Conservation (phyloP, 805 yeast species). For the Kregervanrija pseudodelftensis region DNA sequence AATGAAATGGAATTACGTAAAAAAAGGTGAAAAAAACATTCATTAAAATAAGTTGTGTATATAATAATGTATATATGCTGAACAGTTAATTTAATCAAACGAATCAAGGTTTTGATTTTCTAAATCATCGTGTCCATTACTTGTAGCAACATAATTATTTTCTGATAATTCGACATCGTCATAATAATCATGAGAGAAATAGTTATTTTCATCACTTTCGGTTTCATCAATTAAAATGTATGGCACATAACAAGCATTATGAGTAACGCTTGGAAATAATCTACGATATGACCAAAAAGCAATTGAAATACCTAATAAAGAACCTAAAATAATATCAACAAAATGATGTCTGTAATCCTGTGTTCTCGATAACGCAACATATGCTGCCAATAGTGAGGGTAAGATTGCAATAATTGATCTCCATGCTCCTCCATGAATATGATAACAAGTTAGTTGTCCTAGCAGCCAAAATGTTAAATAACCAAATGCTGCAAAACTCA, state of each 20-base stretch:
- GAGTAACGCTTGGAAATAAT: slow-evolving; percentile 37
- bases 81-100: background rate
- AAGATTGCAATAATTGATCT: slow-evolving; percentile 43
- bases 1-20: slow-evolving; percentile 15
- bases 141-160: slow-evolving; percentile 8
- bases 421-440: slow-evolving; percentile 49
- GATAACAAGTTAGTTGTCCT: slow-evolving; percentile 47
- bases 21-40: background rate
- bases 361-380: slow-evolving; percentile 80
- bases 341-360: slow-evolving; percentile 94
- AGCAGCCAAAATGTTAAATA: slow-evolving; percentile 57
- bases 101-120: slow-evolving; percentile 5
- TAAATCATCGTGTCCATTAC: slow-evolving; percentile 1
- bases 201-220: background rate
- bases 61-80: background rate
- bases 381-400: slow-evolving; percentile 63
- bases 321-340: slow-evolving; percentile 73
- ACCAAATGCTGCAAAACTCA: slow-evolving; percentile 62
- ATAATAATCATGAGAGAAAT: slow-evolving; percentile 5
- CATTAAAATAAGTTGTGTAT: background rate
- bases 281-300: slow-evolving; percentile 55
- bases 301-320: slow-evolving; percentile 52
- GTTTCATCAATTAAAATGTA: slow-evolving; percentile 15
- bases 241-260: slow-evolving; percentile 35
- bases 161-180: slow-evolving; percentile 5